These are phyloP conservation scores for Emmonsiellopsis sp. DNA, from an alignment of 2,329 filamentous ascomycete species.

Conservation along the genomic window DNA sequence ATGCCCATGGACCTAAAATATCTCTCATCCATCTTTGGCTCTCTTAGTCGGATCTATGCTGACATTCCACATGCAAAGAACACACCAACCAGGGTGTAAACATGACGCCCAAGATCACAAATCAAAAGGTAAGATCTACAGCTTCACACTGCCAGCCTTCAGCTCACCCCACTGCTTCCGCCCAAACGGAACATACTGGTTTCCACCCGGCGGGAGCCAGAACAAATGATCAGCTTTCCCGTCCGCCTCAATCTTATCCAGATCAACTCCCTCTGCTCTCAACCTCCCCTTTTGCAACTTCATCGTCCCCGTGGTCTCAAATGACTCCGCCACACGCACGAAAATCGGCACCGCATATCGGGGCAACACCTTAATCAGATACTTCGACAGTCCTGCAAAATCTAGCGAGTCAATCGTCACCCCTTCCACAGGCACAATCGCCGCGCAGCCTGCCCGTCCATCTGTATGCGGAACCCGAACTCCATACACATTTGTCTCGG, in stretches of 20 bases:
- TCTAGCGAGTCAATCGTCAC: conserved; percentile 38
- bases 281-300: conserved; percentile 2
- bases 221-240: conserved; percentile 21
- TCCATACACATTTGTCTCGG: conserved; percentile 59
- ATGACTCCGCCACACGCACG: conserved; percentile 43
- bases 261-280: conserved; percentile 1
- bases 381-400: conserved; percentile 46
- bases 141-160: conserved; percentile 31
- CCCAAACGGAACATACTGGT: conserved; percentile 51
- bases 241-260: not conserved
- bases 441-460: conserved; percentile 51
- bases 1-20: no score
- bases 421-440: conserved; percentile 32
- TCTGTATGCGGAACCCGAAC: conserved; percentile 54
- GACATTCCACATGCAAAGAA: not conserved
- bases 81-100: not conserved
- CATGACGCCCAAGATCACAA: not conserved
- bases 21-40: not conserved
- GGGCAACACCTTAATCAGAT: conserved; percentile 51
- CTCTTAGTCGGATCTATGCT: not conserved
- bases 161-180: conserved; percentile 49
- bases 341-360: conserved; percentile 64
- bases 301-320: conserved; percentile 3
- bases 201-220: conserved; percentile 38
- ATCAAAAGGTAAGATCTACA: conserved; percentile 23